These are phyloP conservation scores for Coemansia biformis DNA, from an alignment of 192 early-diverging fungal genomes.

Conservation along the genomic window DNA sequence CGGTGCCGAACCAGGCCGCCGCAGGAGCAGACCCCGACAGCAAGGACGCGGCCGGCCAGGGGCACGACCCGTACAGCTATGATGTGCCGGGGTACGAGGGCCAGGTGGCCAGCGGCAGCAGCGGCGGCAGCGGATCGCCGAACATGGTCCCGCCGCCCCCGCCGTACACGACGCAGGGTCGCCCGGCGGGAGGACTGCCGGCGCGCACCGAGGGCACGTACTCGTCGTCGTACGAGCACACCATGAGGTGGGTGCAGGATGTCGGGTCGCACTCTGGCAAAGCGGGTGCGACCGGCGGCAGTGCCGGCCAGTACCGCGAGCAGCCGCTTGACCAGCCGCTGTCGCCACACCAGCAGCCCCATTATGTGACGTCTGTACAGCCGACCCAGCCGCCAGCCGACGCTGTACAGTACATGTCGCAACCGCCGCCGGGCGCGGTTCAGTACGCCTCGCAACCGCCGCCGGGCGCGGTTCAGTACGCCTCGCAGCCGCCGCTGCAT, in stretches of 20 bases:
- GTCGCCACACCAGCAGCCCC: constrained; percentile 1
- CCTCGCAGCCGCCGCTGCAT: background rate
- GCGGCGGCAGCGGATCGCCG: background rate
- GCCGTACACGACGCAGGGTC: constrained; percentile 28
- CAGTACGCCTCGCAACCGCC: background rate
- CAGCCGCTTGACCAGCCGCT: background rate
- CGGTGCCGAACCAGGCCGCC: no score
- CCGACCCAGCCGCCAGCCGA: background rate
- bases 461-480: background rate
- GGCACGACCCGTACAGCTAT: constrained; percentile 30
- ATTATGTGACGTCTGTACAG: background rate
- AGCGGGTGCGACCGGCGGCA: no score
- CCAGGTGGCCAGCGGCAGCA: background rate
- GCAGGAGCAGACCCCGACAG: background rate
- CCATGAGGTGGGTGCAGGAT: constrained; percentile 43
- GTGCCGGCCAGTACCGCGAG: background rate
- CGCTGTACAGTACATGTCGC: background rate
- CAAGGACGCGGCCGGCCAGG: constrained; percentile 6
- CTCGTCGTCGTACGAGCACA: constrained; percentile 50
- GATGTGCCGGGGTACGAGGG: constrained; percentile 34
- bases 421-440: background rate
- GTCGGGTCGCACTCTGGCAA: constrained; percentile 24
- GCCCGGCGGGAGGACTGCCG: no score
- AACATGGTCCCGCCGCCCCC: constrained; percentile 18
- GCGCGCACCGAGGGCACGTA: constrained; percentile 40